Base-by-base conservation (phyloP, 495 filamentous ascomycete genomes). In the Aspergillus wentii region DNA sequence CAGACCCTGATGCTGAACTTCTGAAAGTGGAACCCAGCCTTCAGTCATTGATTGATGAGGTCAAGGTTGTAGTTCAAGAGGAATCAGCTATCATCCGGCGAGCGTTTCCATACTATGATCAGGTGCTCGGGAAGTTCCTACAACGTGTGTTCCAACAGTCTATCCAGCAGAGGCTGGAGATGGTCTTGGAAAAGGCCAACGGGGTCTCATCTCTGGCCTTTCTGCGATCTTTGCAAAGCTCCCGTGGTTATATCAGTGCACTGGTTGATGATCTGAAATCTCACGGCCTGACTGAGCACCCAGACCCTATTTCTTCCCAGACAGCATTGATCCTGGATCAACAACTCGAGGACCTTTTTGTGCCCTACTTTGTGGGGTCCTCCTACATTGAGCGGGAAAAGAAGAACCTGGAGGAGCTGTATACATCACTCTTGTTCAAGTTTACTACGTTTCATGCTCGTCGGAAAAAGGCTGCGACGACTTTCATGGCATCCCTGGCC, bases 121-220 rank as follows among this genome's bases (percentile, higher is more conserved):
- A 90, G 37, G 94, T 99, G 4, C 66, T 99, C 30, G 77, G 79
- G 25, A 87, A 86, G 43, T 99, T 99, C 47, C 64, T 97, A 18
- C 94, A 97, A 59, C 77, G 94, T 21, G 82, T 99, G 5, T 99
- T 97, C 56, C 91, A 99, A 55, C 94, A 99, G 57, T 95, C 91
- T 2, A 84, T 98, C 44, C 94, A 97, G 56, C 92, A 97, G 59
- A 72, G 89, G 3, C 71, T 99, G 9, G 94, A 99, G 49, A 88
- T 94, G 85, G 89, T 99, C 7, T 69, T 99, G 29, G 88, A 95
- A 41, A 95, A 95, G 61, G 91, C 94, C 9, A 85, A 84, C 46
- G 81, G 80, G 6, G 79, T 95, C 27, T 97, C 94, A 1, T 88
- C 88, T 4, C 66, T 99, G 16, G 90, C 94, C 3, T 97, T 95